phyloP scores from a whole-genome alignment of 176 grass and related monocot species.

The Oryza meridionalis region DNA sequence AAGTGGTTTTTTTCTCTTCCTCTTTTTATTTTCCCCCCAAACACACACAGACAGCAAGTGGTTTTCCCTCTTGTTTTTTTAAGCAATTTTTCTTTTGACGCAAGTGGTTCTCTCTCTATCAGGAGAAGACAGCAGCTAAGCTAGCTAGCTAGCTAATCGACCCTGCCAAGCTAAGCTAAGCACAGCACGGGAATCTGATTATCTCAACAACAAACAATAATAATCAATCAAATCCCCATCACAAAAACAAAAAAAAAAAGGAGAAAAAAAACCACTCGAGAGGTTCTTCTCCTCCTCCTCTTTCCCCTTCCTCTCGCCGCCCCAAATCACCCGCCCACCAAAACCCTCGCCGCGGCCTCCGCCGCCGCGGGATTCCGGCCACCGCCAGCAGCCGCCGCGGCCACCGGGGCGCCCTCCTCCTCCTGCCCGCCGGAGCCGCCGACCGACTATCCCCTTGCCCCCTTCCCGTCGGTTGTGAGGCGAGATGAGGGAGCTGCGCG shows the following conservation, averaged over 20 bases:
- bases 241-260: neutral
- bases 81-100: no score
- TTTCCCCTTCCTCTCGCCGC: neutral
- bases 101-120: neutral
- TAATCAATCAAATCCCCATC: neutral
- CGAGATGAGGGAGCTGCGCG: conserved; percentile 22
- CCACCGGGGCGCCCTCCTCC: neutral
- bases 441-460: no score
- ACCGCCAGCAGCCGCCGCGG: neutral
- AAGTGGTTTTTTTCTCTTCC: no score
- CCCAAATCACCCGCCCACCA: neutral
- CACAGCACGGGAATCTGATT: neutral
- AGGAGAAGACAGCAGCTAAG: neutral
- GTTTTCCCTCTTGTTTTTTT: no score
- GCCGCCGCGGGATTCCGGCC: neutral
- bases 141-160: neutral
- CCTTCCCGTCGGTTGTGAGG: no score
- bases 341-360: neutral
- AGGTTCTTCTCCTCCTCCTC: neutral
- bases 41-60: no score
- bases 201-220: neutral
- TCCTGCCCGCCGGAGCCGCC: neutral
- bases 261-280: neutral
- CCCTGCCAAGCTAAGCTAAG: neutral
- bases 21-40: no score